Evolutionary conservation across 805 yeast species (phyloP).

Genomic region (Phaffomyces opuntiae): DNA sequence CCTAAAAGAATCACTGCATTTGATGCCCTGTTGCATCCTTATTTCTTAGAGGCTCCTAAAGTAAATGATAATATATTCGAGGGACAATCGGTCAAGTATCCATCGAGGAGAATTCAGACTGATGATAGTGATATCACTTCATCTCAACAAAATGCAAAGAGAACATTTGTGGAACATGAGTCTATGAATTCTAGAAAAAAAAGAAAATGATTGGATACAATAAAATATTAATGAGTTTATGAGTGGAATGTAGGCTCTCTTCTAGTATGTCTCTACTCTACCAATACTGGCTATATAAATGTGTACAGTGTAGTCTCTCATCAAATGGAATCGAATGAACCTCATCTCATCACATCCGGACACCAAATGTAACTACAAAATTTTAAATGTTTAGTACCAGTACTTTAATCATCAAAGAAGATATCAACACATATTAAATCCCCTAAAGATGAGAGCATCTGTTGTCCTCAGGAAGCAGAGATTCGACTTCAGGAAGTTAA

Average conservation of each 20-base stretch:
- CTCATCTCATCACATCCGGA: not conserved
- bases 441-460: not conserved
- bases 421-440: too few species aligned
- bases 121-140: conserved; percentile 74
- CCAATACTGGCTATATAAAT: too few species aligned
- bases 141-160: conserved; percentile 25
- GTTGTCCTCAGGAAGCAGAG: not conserved
- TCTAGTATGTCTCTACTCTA: not conserved
- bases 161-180: conserved; percentile 21
- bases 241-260: too few species aligned
- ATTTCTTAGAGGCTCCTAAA: conserved; percentile 64
- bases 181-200: conserved; percentile 20
- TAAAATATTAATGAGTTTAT: not conserved
- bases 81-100: conserved; percentile 67
- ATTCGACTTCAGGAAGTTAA: not conserved
- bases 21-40: conserved; percentile 68
- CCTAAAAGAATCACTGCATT: conserved; percentile 69
- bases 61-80: conserved; percentile 77
- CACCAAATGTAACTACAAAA: not conserved
- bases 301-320: too few species aligned
- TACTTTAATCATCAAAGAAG: too few species aligned
- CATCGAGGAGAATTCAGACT: conserved; percentile 77
- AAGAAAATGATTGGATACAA: conserved; percentile 15
- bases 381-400: too few species aligned
- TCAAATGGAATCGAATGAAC: too few species aligned